Conservation (phyloP, 495 filamentous ascomycete species). For the Penicillium goetzii region DNA sequence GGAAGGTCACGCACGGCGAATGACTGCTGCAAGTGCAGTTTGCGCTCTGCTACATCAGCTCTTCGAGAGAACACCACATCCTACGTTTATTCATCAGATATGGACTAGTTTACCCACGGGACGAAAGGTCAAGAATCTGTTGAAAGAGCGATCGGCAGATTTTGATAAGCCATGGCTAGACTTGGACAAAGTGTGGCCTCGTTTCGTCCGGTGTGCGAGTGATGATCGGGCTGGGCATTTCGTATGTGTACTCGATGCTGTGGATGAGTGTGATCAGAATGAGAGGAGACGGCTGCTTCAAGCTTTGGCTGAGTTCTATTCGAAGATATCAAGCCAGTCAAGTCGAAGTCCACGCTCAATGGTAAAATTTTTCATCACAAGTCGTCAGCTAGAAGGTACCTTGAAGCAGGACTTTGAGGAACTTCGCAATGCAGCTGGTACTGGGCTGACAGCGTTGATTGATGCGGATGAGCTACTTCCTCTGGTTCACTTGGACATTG, state of each 20-base stretch:
- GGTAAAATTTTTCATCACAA: background rate
- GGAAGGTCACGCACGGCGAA: background rate
- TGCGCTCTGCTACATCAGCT: background rate
- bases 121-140: background rate
- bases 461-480: background rate
- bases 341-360: background rate
- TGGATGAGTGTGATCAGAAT: background rate
- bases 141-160: background rate
- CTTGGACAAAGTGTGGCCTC: conserved; percentile 1
- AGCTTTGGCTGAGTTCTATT: background rate
- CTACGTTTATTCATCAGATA: background rate
- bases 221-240: background rate
- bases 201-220: background rate
- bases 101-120: background rate
- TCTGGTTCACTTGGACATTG: background rate
- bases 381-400: background rate
- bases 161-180: background rate
- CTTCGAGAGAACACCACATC: background rate
- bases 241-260: background rate
- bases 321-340: background rate
- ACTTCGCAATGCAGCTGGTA: background rate
- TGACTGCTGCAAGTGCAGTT: background rate
- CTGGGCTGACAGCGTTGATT: background rate
- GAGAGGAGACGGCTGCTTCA: background rate
- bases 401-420: background rate